Base-by-base conservation (phyloP, 176 grass and related monocot species). In the Musa beccarii region DNA sequence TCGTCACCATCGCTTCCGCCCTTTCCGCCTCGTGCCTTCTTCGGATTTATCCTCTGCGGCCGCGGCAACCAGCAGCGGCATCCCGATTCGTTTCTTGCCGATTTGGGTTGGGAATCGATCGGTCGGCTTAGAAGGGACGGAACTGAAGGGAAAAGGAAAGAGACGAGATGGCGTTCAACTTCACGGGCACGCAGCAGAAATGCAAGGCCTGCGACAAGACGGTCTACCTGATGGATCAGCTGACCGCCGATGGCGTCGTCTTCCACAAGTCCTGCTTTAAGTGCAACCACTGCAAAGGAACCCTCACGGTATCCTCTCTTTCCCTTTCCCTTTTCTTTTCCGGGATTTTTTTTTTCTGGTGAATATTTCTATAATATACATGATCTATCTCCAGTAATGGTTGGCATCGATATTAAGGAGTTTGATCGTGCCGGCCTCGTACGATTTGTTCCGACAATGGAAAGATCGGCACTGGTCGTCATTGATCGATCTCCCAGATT, bases 221-320 rank as follows among this genome's bases (percentile, higher is more conserved):
- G 43, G 75, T 77, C 43, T 77, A 77, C 49, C 61, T 77, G 59
- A 66, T 77, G 75, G 75, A 77, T 14, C 75, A 66, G 75, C 19
- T 77, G n/a, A 65, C 59, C n/a, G 75, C 75, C 59, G 75, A 77
- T 52, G 75, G 75, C 9, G 19, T 65, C 75, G 59, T 64, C 29
- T 77, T 64, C 61, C 75, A 77, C 12, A 77, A 77, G 75, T 66
- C 61, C 49, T 77, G 75, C 61, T 77, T 77, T 61, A 77, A 66
- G 75, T 77, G 75, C 61, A 65, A 77, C 50, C 75, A 77, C 49
- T 77, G 75, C 59, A 77, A 25, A 77, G 75, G 75, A 51, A 77
- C 75, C 61, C 61, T 77, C 59, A 66, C 59, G 75, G 75, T 77
- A 52, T 51, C 56, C 8, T 43, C 5, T 28, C 9, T 2, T 7